These are phyloP conservation scores for Kurtzmaniella cleridarum DNA, from an alignment of 805 yeast genomes.

Conservation along the genomic window DNA sequence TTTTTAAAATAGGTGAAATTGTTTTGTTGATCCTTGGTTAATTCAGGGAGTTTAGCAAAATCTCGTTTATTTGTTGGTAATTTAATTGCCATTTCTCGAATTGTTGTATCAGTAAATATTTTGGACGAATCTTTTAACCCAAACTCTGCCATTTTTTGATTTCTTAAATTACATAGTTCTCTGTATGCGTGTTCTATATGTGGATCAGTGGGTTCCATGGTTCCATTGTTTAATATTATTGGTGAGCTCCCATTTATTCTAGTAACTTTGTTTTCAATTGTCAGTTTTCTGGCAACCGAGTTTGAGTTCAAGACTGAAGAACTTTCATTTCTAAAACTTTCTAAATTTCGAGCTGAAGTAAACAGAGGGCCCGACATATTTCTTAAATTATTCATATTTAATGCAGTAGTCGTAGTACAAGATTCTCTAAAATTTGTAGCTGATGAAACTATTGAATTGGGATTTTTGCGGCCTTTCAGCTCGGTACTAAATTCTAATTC, in stretches of 20 bases:
- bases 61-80: slow-evolving; percentile 49
- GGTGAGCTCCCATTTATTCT: slow-evolving; percentile 8
- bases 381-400: background rate
- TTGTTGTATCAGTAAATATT: slow-evolving; percentile 24
- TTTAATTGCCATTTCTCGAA: slow-evolving; percentile 50
- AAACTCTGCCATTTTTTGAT: slow-evolving; percentile 36
- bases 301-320: background rate
- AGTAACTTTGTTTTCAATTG: slow-evolving; percentile 5
- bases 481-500: slow-evolving; percentile 43
- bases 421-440: background rate
- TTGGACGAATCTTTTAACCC: slow-evolving; percentile 18
- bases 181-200: slow-evolving; percentile 23
- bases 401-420: background rate
- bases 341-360: slow-evolving; percentile 3
- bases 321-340: slow-evolving; percentile 1
- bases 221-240: slow-evolving; percentile 15
- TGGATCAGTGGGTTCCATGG: slow-evolving; percentile 11
- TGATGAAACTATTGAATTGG: no score
- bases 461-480: slow-evolving; percentile 10
- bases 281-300: background rate
- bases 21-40: slow-evolving; percentile 24
- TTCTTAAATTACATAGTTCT: slow-evolving; percentile 39
- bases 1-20: slow-evolving; percentile 37
- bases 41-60: slow-evolving; percentile 35
- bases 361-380: background rate